Evolutionary conservation across 192 early-diverging fungal species (phyloP).

Genomic region (Coemansia sp.): DNA sequence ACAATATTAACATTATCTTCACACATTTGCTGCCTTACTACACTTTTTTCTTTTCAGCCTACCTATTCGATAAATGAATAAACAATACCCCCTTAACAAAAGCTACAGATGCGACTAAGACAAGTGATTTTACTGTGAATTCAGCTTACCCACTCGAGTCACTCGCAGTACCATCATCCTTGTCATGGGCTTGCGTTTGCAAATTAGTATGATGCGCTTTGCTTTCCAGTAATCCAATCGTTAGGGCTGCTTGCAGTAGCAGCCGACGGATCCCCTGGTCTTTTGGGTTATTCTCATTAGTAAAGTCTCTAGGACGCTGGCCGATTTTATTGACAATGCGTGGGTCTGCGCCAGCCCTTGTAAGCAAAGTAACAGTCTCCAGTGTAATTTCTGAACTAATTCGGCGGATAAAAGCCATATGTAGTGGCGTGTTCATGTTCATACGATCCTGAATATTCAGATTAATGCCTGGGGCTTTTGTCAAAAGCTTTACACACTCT

Average conservation of each 20-base stretch:
- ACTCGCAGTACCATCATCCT: background rate
- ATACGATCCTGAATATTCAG: conserved; percentile 59
- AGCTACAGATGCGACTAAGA: background rate
- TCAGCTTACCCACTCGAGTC: background rate
- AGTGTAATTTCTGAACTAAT: conserved; percentile 58
- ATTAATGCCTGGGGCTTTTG: conserved; percentile 54
- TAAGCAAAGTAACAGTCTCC: conserved; percentile 61
- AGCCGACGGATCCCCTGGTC: conserved; percentile 33
- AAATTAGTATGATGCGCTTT: background rate
- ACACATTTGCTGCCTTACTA: background rate
- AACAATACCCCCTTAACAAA: background rate
- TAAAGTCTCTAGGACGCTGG: conserved; percentile 33
- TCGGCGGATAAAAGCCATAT: conserved; percentile 62
- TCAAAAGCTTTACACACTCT: conserved; percentile 61
- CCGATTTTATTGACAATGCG: conserved; percentile 35
- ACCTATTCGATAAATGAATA: background rate
- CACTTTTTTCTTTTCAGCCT: background rate
- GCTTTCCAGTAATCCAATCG: conserved; percentile 5
- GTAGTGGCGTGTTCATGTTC: conserved; percentile 65
- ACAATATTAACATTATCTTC: background rate
- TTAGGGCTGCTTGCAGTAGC: conserved; percentile 33
- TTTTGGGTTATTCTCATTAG: conserved; percentile 12
- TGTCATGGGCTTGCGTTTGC: background rate
- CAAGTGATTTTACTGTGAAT: background rate
- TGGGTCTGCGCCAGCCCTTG: conserved; percentile 58